Conservation (phyloP, 2,329 filamentous ascomycete species). For the Magnaporthales sp. region DNA sequence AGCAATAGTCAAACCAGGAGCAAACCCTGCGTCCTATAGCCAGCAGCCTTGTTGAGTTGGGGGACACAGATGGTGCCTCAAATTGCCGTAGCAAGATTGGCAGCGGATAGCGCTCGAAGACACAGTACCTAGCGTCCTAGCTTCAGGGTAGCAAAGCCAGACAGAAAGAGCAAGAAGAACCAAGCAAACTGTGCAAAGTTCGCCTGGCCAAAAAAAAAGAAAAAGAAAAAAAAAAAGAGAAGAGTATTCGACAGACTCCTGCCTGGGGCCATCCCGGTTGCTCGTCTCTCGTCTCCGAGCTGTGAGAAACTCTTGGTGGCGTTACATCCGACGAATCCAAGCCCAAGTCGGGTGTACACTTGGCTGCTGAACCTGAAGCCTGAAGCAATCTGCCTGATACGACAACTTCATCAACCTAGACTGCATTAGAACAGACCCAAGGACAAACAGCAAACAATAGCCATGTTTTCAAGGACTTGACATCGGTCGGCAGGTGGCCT, state of each 20-base stretch:
- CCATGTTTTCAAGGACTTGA: neutral
- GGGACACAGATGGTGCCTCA: conserved; percentile 1
- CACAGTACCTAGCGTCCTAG: conserved; percentile 62
- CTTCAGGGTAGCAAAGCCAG: conserved; percentile 56
- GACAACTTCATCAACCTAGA: neutral
- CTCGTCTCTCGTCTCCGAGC: conserved; percentile 29
- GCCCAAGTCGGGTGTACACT: neutral
- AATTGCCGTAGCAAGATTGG: conserved; percentile 34
- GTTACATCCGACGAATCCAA: neutral
- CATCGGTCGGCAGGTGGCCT: neutral
- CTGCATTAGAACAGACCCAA: neutral
- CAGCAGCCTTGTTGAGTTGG: conserved; percentile 27
- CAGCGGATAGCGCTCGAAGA: conserved; percentile 44
- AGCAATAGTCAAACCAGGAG: conserved; percentile 18
- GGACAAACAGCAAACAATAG: neutral
- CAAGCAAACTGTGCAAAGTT: conserved; percentile 3
- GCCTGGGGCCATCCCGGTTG: conserved; percentile 24
- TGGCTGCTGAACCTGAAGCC: neutral
- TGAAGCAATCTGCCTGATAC: neutral
- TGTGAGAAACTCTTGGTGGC: conserved; percentile 19
- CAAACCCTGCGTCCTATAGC: conserved; percentile 25
- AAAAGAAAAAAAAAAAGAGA: conserved; percentile 18
- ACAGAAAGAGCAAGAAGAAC: conserved; percentile 11
- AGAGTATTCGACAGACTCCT: conserved; percentile 25
- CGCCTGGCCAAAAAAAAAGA: too few relatives aligned